These are phyloP conservation scores for Paraphaeosphaeria sporulosa DNA, from an alignment of 2,329 filamentous ascomycete species.

Conservation along the genomic window DNA sequence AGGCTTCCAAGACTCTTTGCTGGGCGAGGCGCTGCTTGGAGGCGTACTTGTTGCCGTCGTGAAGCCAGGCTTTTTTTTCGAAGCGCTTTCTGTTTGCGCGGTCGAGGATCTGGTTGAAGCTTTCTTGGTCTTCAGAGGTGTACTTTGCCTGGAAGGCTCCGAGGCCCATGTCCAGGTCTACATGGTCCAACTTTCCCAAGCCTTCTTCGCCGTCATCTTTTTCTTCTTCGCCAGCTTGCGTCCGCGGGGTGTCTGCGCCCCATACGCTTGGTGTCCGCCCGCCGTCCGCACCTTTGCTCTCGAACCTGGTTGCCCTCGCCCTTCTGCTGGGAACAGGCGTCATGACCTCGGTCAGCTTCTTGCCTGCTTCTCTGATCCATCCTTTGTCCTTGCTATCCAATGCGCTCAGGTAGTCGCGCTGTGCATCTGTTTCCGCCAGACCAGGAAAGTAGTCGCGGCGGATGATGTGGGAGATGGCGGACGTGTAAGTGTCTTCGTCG, in stretches of 20 bases:
- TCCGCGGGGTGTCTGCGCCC: constrained; percentile 72
- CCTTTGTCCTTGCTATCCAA: constrained; percentile 82
- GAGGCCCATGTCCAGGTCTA: constrained; percentile 82
- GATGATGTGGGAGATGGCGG: constrained; percentile 91
- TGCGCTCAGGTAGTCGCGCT: constrained; percentile 91
- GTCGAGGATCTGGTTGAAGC: constrained; percentile 91
- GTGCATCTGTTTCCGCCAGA: constrained; percentile 81
- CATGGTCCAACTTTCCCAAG: constrained; percentile 55
- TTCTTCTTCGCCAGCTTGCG: constrained; percentile 37
- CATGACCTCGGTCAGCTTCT: constrained; percentile 72
- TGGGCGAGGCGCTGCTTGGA: constrained; percentile 68
- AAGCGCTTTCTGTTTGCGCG: constrained; percentile 85
- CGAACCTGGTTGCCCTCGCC: constrained; percentile 37
- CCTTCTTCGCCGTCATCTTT: constrained; percentile 29
- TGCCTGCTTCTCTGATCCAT: constrained; percentile 86
- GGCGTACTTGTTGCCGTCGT: constrained; percentile 83
- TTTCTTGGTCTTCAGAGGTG: constrained; percentile 97
- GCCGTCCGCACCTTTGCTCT: constrained; percentile 30
- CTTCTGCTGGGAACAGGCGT: constrained; percentile 70
- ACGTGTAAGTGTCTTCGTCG: constrained; percentile 92
- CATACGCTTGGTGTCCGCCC: constrained; percentile 70
- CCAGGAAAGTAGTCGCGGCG: constrained; percentile 97
- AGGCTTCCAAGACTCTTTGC: constrained; percentile 74
- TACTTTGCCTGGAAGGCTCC: constrained; percentile 89
- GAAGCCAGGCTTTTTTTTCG: constrained; percentile 89